Conservation (phyloP, 2,329 filamentous ascomycete genomes). For the Penicillium sp. region DNA sequence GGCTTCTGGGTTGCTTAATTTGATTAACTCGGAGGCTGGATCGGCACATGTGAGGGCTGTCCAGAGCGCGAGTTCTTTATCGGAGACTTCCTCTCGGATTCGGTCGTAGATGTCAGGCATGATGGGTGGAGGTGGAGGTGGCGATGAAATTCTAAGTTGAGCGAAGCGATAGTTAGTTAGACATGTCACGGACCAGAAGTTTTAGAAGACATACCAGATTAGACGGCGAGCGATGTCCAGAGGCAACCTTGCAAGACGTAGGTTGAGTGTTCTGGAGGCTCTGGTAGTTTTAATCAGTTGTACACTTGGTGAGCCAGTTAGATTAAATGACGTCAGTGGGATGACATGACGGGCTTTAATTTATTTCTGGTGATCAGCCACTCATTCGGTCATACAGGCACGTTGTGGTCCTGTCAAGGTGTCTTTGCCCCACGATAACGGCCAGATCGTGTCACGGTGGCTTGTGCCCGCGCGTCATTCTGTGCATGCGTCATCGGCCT, state of each 20-base stretch:
- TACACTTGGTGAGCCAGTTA: background rate
- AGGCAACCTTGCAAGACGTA: background rate
- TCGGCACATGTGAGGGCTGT: constrained; percentile 39
- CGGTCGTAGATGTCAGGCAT: constrained; percentile 41
- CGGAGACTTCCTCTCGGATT: constrained; percentile 36
- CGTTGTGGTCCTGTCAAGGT: constrained; percentile 8
- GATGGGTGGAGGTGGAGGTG: background rate
- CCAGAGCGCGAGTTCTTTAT: constrained; percentile 39
- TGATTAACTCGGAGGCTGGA: constrained; percentile 34
- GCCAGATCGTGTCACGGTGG: constrained; percentile 13
- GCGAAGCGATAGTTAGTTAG: background rate
- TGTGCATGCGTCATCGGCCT: background rate
- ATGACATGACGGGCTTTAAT: constrained; percentile 15
- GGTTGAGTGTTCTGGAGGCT: background rate
- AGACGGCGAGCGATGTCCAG: background rate
- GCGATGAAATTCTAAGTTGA: background rate
- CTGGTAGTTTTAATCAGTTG: constrained; percentile 9
- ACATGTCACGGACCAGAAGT: background rate
- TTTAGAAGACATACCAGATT: background rate
- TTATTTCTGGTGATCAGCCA: constrained; percentile 4
- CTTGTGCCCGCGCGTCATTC: constrained; percentile 22
- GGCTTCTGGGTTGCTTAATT: constrained; percentile 31
- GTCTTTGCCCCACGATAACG: constrained; percentile 21
- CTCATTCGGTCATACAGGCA: background rate
- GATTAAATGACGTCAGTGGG: constrained; percentile 20